Evolutionary conservation across 257 asterid species (phyloP), one percentile per base, ranked within the genome.

Genomic region (Solanum sitiens): DNA sequence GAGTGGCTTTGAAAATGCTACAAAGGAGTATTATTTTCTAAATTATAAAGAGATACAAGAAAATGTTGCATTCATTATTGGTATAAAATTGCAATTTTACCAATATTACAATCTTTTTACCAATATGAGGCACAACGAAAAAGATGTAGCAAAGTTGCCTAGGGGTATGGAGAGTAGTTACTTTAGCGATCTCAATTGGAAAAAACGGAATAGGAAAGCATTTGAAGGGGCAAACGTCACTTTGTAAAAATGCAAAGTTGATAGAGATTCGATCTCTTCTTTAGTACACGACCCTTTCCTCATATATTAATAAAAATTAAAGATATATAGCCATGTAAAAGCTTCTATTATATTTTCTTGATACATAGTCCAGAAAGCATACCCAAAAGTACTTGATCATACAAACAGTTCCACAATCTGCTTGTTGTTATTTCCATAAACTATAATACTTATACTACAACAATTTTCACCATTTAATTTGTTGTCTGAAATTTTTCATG

Each of bases 1-100:
- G 89, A 90, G 23, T 61, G 95, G 97, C 86, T 90, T 88, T 86
- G 93, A 88, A 87, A 83, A 82, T 71, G 94, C 91, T 82, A 87
- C 86, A n/a, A 37, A 37, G 39, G 5, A 37, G 61, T 53, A 53
- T 6, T 53, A 53, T 53, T 53, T 53, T 16, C 21, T 53, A 16
- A 53, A 53, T 2, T 53, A 16, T 16, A 53, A 50, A 53, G 23
- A 53, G 7, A 53, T 53, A 2, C 61, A 53, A 53, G 3, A 23
- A 53, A 2, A 53, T 6, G 61, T 50, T 50, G 61, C 21, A 50
- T 50, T 50, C 61, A 50, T 15, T 50, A 15, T 50, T 50, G 9
- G 1, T 50, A 50, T 2, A 50, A 50, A 50, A 15, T 50, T 50
- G 61, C 61, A 50, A 50, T 50, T 50, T 15, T 50, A 15, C 23